Evolutionary conservation across 257 asterid genomes (phyloP).

Genomic region (Nicotiana obtusifolia): DNA sequence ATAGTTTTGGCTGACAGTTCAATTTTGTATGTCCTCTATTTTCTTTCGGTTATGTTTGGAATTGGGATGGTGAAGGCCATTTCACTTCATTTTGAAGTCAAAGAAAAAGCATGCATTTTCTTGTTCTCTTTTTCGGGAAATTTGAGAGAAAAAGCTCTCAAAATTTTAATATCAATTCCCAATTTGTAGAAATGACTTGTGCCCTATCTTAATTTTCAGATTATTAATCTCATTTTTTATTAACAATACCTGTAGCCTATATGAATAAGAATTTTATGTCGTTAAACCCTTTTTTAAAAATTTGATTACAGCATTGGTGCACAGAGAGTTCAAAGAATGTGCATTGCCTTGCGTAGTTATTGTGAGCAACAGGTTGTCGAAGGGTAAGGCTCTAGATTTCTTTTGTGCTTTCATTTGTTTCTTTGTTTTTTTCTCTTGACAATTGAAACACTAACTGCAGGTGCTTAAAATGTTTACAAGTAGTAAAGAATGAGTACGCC

Average conservation of each 20-base stretch:
- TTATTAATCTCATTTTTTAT: background rate
- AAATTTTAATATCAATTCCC: no score
- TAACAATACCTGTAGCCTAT: no score
- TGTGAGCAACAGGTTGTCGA: slow-evolving; percentile 68
- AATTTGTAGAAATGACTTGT: no score
- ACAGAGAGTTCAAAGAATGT: slow-evolving; percentile 28
- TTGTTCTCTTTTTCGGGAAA: background rate
- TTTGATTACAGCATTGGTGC: slow-evolving; percentile 29
- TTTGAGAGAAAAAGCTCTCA: no score
- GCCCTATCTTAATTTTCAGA: background rate
- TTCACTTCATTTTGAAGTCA: no score
- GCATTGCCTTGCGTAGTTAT: slow-evolving; percentile 45
- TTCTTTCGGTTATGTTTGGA: background rate
- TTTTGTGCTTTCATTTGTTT: background rate
- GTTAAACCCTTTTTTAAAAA: background rate
- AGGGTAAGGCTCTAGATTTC: slow-evolving; percentile 31
- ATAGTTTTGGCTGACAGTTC: no score
- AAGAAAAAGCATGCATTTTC: background rate
- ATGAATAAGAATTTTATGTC: no score
- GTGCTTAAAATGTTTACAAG: slow-evolving; percentile 66
- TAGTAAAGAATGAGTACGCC: slow-evolving; percentile 49
- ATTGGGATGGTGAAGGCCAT: background rate
- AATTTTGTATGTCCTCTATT: no score
- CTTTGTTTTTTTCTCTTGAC: background rate
- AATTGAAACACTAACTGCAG: slow-evolving; percentile 26